Evolutionary conservation across 75 land plant genomes (phyloP).

Genomic region (Isoetes taiwanensis): DNA sequence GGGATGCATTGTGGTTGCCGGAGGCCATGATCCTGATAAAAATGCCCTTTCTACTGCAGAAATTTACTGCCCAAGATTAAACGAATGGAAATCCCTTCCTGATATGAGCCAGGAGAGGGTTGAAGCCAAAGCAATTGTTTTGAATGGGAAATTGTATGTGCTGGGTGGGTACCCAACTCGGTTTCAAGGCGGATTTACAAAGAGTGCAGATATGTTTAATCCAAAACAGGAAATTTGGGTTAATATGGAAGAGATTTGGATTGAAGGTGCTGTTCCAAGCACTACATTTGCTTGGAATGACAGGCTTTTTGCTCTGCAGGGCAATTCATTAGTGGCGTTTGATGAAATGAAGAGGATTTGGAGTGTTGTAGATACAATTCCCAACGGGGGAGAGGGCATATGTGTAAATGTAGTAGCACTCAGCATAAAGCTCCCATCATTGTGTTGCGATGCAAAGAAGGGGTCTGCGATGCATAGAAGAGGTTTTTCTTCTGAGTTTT

Average conservation of each 20-base stretch:
- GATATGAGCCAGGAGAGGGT: slow-evolving; percentile 51
- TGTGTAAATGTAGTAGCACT: too few relatives aligned
- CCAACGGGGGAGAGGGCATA: too few relatives aligned
- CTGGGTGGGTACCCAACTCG: slow-evolving; percentile 58
- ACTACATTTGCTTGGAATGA: too few relatives aligned
- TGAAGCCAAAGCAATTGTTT: slow-evolving; percentile 39
- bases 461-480: too few relatives aligned
- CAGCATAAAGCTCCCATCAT: too few relatives aligned
- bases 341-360: too few relatives aligned
- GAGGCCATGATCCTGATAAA: slow-evolving; percentile 63
- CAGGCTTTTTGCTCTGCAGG: too few relatives aligned
- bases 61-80: slow-evolving; percentile 29
- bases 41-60: slow-evolving; percentile 47
- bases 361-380: too few relatives aligned
- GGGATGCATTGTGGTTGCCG: slow-evolving; percentile 36
- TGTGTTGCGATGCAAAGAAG: too few relatives aligned
- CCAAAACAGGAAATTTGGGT: slow-evolving; percentile 23
- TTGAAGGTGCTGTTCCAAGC: too few relatives aligned
- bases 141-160: slow-evolving; percentile 34
- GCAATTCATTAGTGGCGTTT: too few relatives aligned
- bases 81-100: slow-evolving; percentile 38
- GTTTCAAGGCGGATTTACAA: slow-evolving; percentile 42
- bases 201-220: slow-evolving; percentile 31
- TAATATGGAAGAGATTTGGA: slow-evolving; percentile 34
- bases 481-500: too few relatives aligned